Evolutionary conservation across 164 flowering plant species (phyloP).

Genomic region (Vitis riparia): DNA sequence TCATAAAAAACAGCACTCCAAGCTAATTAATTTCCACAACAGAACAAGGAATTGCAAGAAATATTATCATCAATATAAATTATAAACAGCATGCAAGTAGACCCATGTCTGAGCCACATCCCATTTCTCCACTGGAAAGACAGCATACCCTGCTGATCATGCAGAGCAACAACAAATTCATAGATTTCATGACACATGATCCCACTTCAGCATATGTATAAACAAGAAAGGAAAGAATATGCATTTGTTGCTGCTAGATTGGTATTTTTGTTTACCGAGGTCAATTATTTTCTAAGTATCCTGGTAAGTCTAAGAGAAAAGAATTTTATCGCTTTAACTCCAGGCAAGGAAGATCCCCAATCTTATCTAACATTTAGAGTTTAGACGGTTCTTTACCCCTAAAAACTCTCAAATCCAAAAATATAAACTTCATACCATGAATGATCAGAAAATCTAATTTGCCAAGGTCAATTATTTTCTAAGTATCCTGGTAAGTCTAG

Average conservation of each 20-base stretch:
- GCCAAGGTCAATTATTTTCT: not conserved
- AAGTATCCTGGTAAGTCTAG: not conserved
- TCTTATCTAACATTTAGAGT: not conserved
- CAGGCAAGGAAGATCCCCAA: conserved; percentile 2
- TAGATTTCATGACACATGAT: not conserved
- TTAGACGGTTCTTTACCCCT: too few relatives aligned
- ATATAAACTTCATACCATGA: too few relatives aligned
- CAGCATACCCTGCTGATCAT: too few relatives aligned
- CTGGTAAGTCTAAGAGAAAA: not conserved
- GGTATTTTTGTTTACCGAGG: not conserved
- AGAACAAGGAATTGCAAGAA: not conserved
- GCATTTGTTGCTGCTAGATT: not conserved
- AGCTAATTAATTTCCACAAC: not conserved
- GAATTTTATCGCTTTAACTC: not conserved
- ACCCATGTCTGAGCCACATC: too few relatives aligned
- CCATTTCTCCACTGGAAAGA: too few relatives aligned
- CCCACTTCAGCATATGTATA: not conserved
- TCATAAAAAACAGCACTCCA: not conserved
- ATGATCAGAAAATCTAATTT: too few relatives aligned
- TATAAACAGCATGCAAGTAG: too few relatives aligned
- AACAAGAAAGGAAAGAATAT: not conserved
- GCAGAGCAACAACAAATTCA: not conserved
- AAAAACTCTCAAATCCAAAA: too few relatives aligned
- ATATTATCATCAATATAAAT: not conserved
- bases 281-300: not conserved